Base-by-base conservation (phyloP, 2,329 filamentous ascomycete genomes). In the Neonectria ditissima region DNA sequence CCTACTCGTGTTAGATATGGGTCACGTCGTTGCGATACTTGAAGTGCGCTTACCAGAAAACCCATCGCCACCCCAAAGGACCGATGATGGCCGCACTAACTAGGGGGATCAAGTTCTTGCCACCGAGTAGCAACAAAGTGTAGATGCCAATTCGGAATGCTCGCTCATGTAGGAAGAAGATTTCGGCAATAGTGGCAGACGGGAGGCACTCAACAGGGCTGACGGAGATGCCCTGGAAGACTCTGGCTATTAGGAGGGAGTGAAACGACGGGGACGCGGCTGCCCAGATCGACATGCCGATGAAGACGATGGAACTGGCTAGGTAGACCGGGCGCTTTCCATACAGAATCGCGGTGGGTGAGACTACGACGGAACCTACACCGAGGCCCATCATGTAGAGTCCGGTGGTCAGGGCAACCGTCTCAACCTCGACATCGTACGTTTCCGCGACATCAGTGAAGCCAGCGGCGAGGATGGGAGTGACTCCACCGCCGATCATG, bases 311-410 rank as follows among this genome's bases (percentile, higher is more conserved):
- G 32, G 92, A 87, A 18, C 93, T 90, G 28, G 85, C 84, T 22
- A 98, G 86, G 76, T 98, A 98, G 0, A 98, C 92, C 0, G 94
- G 94, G 13, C 95, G 86, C 79, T 98, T 98, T 1, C 95, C 96
- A 63, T 82, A 97, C 0, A 97, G 76, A 65, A 98, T 97, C 30
- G 95, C 95, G 0, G 94, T 97, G 0, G 95, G 96, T 0, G 92
- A 96, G 72, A 92, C 90, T 55, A 98, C 75, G 7, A 97, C 90
- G 18, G 90, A 93, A 2, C 95, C 95, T 1, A 97, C 72, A 1
- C 94, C 95, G 41, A 98, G 81, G 0, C 96, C 96, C 87, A 97
- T 85, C 94, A 98, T 97, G 80, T 93, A 97, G 14, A 97, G 81
- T 1, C 94, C 94, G 0, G 94, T 97, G 0, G 95, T 98, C 61